These are phyloP conservation scores for Penicillium concentricum DNA, from an alignment of 2,329 filamentous ascomycete genomes.

Conservation along the genomic window DNA sequence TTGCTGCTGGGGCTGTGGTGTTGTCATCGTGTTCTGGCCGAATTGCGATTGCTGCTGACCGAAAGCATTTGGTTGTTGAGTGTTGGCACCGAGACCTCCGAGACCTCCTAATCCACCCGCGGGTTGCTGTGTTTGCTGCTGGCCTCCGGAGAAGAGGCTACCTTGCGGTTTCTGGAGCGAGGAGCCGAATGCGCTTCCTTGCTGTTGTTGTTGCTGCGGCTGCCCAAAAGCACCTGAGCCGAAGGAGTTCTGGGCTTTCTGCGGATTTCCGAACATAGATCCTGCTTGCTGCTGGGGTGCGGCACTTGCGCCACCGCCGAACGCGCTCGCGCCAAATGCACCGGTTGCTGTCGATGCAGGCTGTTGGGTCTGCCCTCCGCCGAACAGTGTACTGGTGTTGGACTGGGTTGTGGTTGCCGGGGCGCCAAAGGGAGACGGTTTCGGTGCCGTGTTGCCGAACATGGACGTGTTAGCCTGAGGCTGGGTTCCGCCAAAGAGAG, in stretches of 20 bases:
- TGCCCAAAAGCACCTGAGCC: conserved; percentile 17
- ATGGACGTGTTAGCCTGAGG: conserved; percentile 18
- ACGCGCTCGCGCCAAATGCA: conserved; percentile 17
- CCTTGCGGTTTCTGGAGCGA: conserved; percentile 27
- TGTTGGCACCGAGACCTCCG: conserved; percentile 33
- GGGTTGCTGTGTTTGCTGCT: conserved; percentile 19
- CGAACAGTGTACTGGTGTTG: conserved; percentile 33
- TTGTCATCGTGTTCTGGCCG: conserved; percentile 40
- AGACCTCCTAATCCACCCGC: conserved; percentile 38
- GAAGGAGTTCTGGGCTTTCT: conserved; percentile 15
- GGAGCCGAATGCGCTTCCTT: conserved; percentile 27
- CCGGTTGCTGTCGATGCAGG: conserved; percentile 19
- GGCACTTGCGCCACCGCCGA: conserved; percentile 25
- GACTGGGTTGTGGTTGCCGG: conserved; percentile 26
- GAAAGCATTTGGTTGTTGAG: conserved; percentile 27
- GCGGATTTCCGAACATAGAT: conserved; percentile 29
- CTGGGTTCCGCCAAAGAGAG: conserved; percentile 38
- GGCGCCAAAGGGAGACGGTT: conserved; percentile 41
- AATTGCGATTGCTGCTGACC: conserved; percentile 41
- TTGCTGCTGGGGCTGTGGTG: conserved; percentile 27
- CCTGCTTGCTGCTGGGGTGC: conserved; percentile 32
- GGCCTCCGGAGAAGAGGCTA: conserved; percentile 28
- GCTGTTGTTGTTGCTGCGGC: conserved; percentile 25
- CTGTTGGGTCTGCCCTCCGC: conserved; percentile 24
- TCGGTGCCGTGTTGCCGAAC: conserved; percentile 35